These are phyloP conservation scores for Penicillium psychrosexuale DNA, from an alignment of 2,329 filamentous ascomycete genomes.

Conservation along the genomic window DNA sequence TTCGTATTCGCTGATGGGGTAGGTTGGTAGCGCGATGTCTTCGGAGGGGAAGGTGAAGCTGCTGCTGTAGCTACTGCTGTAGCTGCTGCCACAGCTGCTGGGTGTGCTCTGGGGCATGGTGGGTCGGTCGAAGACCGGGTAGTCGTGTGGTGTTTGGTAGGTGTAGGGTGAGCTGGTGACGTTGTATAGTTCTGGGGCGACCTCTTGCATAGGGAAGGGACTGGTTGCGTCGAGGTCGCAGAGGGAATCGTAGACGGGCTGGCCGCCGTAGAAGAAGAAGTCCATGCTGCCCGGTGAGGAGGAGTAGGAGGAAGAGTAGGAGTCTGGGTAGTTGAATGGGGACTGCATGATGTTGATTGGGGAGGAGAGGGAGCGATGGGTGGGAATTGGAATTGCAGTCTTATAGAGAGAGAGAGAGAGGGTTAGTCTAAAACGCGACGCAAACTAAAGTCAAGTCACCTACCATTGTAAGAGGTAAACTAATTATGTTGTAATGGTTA, in stretches of 20 bases:
- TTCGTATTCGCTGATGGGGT: constrained; percentile 12
- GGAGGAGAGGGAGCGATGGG: constrained; percentile 3
- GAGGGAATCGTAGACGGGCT: constrained; percentile 19
- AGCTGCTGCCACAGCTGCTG: constrained; percentile 21
- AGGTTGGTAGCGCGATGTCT: constrained; percentile 18
- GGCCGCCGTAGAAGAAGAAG: constrained; percentile 24
- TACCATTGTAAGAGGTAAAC: constrained; percentile 21
- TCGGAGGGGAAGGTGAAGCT: constrained; percentile 18
- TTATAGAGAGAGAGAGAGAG: constrained; percentile 7
- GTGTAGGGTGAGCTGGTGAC: constrained; percentile 24
- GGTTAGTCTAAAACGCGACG: constrained; percentile 10
- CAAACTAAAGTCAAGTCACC: constrained; percentile 2
- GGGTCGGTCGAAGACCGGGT: constrained; percentile 22
- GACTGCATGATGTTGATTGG: constrained; percentile 19
- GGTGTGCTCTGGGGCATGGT: constrained; percentile 27
- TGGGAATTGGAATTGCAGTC: constrained; percentile 15
- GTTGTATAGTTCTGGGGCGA: constrained; percentile 15
- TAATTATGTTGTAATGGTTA: neutral
- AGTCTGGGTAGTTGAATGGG: constrained; percentile 19
- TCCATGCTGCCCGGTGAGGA: constrained; percentile 25
- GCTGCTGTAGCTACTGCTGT: constrained; percentile 8
- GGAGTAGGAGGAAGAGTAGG: constrained; percentile 21
- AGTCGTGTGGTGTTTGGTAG: constrained; percentile 12
- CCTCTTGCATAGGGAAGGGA: constrained; percentile 17
- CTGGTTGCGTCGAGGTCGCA: constrained; percentile 17